Percentiles rank a stretch among this genome's conserved stretches.
These are phyloP conservation scores for Backusella morwellensis DNA, from an alignment of 192 early-diverging fungal species.

Conservation along the genomic window DNA sequence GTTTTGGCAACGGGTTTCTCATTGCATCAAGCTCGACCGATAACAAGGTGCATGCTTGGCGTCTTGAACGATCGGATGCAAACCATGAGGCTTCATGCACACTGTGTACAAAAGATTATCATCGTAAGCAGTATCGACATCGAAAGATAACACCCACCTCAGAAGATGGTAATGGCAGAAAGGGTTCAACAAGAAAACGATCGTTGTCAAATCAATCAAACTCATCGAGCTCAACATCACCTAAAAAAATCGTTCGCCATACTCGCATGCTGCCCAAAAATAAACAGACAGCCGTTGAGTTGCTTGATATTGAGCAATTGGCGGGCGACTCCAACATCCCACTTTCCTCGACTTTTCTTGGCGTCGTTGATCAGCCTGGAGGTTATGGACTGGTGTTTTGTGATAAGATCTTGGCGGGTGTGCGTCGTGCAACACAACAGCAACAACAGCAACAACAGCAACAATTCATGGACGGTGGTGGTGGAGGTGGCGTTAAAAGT, in stretches of 20 bases:
- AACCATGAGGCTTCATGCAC: slow-evolving; percentile 3
- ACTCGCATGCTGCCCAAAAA: not conserved
- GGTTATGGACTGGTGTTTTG: slow-evolving; percentile 20
- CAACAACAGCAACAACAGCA: no score
- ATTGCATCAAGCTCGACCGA: slow-evolving; percentile 31
- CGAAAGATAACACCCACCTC: not conserved
- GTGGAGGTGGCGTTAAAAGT: no score
- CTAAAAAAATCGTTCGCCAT: not conserved
- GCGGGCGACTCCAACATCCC: slow-evolving; percentile 14
- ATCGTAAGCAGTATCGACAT: slow-evolving; percentile 16
- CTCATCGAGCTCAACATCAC: not conserved
- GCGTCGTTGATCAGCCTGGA: slow-evolving; percentile 20
- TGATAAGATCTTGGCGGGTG: slow-evolving; percentile 33
- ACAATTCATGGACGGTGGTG: no score
- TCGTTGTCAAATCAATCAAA: not conserved
- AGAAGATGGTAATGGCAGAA: not conserved
- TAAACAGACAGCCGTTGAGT: not conserved
- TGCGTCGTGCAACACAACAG: not conserved
- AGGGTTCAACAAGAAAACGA: not conserved
- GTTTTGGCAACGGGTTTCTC: slow-evolving; percentile 33
- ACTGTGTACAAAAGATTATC: slow-evolving; percentile 22
- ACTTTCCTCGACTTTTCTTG: slow-evolving; percentile 20
- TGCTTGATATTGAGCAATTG: slow-evolving; percentile 38
- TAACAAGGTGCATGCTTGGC: slow-evolving; percentile 28
- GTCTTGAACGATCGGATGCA: slow-evolving; percentile 22